Evolutionary conservation across 768 basidiomycete species (phyloP).

Genomic region (Zangia roseola): DNA sequence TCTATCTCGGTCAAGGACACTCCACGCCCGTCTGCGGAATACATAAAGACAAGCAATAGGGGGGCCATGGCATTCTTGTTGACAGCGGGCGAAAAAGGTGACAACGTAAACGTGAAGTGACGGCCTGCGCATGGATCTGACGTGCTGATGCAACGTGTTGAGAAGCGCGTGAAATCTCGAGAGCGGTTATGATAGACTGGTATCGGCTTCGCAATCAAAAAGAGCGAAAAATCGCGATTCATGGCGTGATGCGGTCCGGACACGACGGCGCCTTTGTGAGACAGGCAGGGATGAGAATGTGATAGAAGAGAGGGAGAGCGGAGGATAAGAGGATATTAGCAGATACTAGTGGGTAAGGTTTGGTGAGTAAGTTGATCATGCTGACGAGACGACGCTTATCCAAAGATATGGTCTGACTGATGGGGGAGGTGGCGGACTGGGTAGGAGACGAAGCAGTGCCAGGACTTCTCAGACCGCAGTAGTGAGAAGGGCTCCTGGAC

Average conservation of each 20-base stretch:
- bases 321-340: conserved; percentile 9
- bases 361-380: conserved; percentile 23
- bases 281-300: conserved; percentile 9
- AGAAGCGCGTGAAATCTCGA: conserved; percentile 36
- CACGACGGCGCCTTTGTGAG: conserved; percentile 15
- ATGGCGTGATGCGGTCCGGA: conserved; percentile 15
- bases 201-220: conserved; percentile 27
- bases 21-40: conserved; percentile 37
- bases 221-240: conserved; percentile 23
- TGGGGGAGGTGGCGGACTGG: conserved; percentile 15
- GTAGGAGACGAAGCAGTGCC: conserved; percentile 26
- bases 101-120: conserved; percentile 35
- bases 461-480: conserved; percentile 23
- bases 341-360: conserved; percentile 6
- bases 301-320: conserved; percentile 9
- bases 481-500: conserved; percentile 26
- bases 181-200: conserved; percentile 33
- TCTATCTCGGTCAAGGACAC: conserved; percentile 32
- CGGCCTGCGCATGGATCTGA: conserved; percentile 31
- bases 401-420: conserved; percentile 20
- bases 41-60: conserved; percentile 36
- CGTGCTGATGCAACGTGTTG: conserved; percentile 36
- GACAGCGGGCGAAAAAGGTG: conserved; percentile 20
- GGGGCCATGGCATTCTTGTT: conserved; percentile 27
- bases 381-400: conserved; percentile 16